These are phyloP conservation scores for Apophysomyces variabilis DNA, from an alignment of 371 early-diverging fungal genomes.

Conservation along the genomic window DNA sequence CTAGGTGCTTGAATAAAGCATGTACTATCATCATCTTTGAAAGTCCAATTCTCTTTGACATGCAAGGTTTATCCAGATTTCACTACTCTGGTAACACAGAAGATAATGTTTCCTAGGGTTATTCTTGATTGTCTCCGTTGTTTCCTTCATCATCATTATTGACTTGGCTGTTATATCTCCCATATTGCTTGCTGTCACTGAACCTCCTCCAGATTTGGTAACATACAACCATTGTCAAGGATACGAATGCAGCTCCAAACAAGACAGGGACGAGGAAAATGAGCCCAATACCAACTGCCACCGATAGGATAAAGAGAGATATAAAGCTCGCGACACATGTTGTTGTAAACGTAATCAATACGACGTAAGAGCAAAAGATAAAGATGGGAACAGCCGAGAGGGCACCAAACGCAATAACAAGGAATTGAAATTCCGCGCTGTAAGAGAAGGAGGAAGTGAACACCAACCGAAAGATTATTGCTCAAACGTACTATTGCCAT, in stretches of 20 bases:
- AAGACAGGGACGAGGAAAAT: conserved; percentile 11
- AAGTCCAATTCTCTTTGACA: background rate
- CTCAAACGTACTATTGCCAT: background rate
- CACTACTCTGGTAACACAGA: no score
- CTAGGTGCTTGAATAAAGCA: no score
- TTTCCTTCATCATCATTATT: background rate
- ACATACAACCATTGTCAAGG: background rate
- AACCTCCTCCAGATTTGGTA: background rate
- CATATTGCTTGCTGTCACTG: background rate
- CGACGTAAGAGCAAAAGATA: background rate
- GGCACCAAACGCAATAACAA: background rate
- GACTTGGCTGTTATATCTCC: background rate
- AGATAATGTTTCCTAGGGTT: background rate
- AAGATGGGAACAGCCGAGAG: background rate
- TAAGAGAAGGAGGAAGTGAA: background rate
- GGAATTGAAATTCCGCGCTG: background rate
- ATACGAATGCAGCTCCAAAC: background rate
- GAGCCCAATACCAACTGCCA: conserved; percentile 3
- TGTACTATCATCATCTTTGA: no score
- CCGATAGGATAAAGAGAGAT: conserved; percentile 1
- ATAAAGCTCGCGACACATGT: conserved; percentile 9
- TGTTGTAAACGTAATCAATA: background rate
- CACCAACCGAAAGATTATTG: background rate
- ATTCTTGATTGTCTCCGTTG: background rate
- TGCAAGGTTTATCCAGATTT: no score